These are phyloP conservation scores for Saprolegnia parasitica DNA, from an alignment of 352 stramenopile genomes.

Conservation along the genomic window DNA sequence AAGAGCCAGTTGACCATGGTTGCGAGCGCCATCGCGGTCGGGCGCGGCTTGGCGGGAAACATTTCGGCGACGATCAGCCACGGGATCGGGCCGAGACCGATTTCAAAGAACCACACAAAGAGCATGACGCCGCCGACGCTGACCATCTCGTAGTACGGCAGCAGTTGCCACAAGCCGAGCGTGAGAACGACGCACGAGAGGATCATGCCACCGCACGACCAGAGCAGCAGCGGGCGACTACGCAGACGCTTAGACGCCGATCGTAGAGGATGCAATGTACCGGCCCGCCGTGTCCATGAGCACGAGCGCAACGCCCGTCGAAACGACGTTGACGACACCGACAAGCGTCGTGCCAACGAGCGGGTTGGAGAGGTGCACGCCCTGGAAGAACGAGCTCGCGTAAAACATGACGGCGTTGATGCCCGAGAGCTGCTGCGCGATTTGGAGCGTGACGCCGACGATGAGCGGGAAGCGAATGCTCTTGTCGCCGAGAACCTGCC, in stretches of 20 bases:
- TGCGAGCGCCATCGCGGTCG: constrained; percentile 84
- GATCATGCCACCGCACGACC: constrained; percentile 65
- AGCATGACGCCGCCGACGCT: constrained; percentile 62
- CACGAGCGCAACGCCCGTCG: constrained; percentile 60
- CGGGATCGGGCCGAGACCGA: constrained; percentile 83
- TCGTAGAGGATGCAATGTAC: neutral
- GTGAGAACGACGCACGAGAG: constrained; percentile 60
- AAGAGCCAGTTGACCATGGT: constrained; percentile 95
- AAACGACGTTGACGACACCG: constrained; percentile 66
- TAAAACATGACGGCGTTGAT: constrained; percentile 84
- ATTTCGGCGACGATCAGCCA: constrained; percentile 97
- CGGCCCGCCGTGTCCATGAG: constrained; percentile 69
- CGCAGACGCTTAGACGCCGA: too few relatives aligned
- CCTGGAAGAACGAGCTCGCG: constrained; percentile 70
- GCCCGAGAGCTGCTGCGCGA: constrained; percentile 65
- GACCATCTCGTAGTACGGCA: constrained; percentile 61
- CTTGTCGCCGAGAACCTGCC: constrained; percentile 51
- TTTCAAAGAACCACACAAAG: constrained; percentile 69
- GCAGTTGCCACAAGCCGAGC: constrained; percentile 53
- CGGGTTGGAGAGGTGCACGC: constrained; percentile 58
- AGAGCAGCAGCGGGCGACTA: constrained; percentile 60
- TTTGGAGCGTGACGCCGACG: constrained; percentile 52
- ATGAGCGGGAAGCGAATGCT: constrained; percentile 64
- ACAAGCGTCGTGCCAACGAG: constrained; percentile 59
- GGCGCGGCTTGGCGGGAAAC: constrained; percentile 92